phyloP scores from a whole-genome alignment of 2,329 filamentous ascomycete species.

The Didymella exigua region DNA sequence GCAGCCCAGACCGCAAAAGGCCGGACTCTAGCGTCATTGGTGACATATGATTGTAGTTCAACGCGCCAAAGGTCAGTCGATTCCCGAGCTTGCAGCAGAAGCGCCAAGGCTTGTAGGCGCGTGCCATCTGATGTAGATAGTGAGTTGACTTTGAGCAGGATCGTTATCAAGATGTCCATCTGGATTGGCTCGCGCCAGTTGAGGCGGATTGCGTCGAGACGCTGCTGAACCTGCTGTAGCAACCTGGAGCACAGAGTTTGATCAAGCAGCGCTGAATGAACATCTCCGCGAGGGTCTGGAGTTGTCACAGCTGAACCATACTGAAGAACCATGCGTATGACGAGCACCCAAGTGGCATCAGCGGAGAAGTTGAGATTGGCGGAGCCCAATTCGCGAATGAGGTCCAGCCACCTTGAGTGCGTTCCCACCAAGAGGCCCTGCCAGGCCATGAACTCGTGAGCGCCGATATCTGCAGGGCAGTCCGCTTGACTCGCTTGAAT shows the following conservation, averaged over 20 bases:
- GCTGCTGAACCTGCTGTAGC: slow-evolving; percentile 54
- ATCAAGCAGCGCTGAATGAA: slow-evolving; percentile 60
- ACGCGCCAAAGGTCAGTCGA: slow-evolving; percentile 59
- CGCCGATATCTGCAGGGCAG: slow-evolving; percentile 55
- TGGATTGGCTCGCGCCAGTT: slow-evolving; percentile 66
- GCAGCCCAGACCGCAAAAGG: slow-evolving; percentile 61
- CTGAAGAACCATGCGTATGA: slow-evolving; percentile 61
- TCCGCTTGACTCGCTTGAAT: slow-evolving; percentile 57
- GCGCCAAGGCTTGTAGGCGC: slow-evolving; percentile 1
- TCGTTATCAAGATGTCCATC: slow-evolving; percentile 63
- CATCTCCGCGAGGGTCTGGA: slow-evolving; percentile 46
- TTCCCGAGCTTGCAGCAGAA: slow-evolving; percentile 53
- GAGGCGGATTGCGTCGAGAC: slow-evolving; percentile 53
- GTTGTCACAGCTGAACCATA: slow-evolving; percentile 56
- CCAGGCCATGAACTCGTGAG: slow-evolving; percentile 61
- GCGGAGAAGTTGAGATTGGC: slow-evolving; percentile 66
- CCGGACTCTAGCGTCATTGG: slow-evolving; percentile 46
- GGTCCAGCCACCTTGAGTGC: slow-evolving; percentile 54
- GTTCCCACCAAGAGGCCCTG: slow-evolving; percentile 56
- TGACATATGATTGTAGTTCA: slow-evolving; percentile 53
- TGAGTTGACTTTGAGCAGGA: slow-evolving; percentile 53
- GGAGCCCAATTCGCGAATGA: slow-evolving; percentile 58
- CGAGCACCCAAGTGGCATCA: slow-evolving; percentile 55
- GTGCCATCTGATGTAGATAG: slow-evolving; percentile 27
- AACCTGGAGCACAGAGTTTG: slow-evolving; percentile 57